Conservation (phyloP, 345 rosid species). For the Sisymbrium altissimum region DNA sequence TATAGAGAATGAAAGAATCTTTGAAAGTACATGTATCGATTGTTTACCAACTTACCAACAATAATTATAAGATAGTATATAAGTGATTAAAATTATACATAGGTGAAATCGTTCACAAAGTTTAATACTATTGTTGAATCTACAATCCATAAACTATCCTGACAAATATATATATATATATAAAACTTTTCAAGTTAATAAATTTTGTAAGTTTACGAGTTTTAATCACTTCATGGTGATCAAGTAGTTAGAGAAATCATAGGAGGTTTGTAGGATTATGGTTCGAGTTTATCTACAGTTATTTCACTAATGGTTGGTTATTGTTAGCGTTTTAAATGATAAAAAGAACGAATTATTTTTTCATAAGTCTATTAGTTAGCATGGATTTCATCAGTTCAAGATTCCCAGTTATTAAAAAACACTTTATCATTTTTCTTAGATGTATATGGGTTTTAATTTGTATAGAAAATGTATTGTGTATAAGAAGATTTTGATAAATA, state of each 20-base stretch:
- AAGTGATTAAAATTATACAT: background rate
- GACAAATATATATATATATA: too few relatives aligned
- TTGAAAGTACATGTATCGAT: conserved; percentile 15
- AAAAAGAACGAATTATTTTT: background rate
- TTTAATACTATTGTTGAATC: background rate
- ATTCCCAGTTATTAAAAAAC: background rate
- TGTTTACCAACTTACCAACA: background rate
- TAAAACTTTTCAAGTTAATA: background rate
- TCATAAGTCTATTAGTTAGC: background rate
- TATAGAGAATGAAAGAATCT: conserved; percentile 32
- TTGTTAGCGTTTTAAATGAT: background rate
- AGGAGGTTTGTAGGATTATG: too few relatives aligned
- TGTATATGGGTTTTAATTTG: background rate
- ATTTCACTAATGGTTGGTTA: background rate
- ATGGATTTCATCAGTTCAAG: background rate
- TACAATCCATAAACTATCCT: background rate
- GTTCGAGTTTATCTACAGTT: too few relatives aligned
- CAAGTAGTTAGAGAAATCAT: too few relatives aligned
- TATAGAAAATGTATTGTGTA: background rate
- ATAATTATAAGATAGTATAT: background rate
- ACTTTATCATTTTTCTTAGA: background rate
- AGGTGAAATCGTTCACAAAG: background rate
- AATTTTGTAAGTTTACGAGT: background rate
- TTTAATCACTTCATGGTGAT: background rate
- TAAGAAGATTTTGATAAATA: background rate